Percentiles rank a stretch among this genome's conserved stretches.
phyloP scores from a whole-genome alignment of 768 basidiomycete genomes.

The Tricholoma furcatifolium region DNA sequence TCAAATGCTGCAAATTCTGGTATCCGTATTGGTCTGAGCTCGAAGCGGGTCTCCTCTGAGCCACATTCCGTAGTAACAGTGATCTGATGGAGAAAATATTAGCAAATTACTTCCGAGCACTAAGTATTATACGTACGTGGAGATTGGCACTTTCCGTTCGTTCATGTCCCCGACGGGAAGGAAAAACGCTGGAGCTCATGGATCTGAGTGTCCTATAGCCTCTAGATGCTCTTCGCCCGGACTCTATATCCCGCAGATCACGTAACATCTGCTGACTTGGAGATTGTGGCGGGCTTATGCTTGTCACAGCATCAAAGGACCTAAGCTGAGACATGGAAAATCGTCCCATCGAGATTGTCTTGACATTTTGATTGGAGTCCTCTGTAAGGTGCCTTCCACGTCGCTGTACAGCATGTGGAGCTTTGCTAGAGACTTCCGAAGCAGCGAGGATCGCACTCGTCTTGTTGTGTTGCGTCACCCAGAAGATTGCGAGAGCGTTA shows the following conservation, averaged over 20 bases:
- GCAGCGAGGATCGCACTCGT: not conserved
- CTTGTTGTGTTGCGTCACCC: constrained; percentile 35
- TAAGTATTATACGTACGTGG: not conserved
- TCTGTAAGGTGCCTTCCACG: not conserved
- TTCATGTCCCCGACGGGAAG: not conserved
- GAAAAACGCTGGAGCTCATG: not conserved
- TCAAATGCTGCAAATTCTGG: not conserved
- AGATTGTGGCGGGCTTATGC: not conserved
- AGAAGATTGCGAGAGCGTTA: constrained; percentile 47
- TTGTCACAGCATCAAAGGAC: not conserved
- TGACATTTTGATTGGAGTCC: not conserved
- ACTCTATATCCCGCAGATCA: constrained; percentile 2
- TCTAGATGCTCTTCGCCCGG: not conserved
- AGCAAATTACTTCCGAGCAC: too few relatives aligned
- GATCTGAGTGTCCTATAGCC: not conserved
- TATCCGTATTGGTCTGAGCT: constrained; percentile 10
- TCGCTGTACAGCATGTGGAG: not conserved
- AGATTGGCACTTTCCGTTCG: constrained; percentile 13
- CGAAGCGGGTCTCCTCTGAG: constrained; percentile 15
- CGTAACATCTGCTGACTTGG: not conserved
- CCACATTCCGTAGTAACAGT: constrained; percentile 23
- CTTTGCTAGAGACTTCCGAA: not conserved
- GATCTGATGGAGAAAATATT: constrained; percentile 13
- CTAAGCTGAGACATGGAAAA: not conserved
- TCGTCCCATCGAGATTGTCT: not conserved